A percentile compares a stretch with the other conserved stretches of the same genome.
phyloP scores from a whole-genome alignment of 306 rosid genomes.

The Cucurbita ficifolia region DNA sequence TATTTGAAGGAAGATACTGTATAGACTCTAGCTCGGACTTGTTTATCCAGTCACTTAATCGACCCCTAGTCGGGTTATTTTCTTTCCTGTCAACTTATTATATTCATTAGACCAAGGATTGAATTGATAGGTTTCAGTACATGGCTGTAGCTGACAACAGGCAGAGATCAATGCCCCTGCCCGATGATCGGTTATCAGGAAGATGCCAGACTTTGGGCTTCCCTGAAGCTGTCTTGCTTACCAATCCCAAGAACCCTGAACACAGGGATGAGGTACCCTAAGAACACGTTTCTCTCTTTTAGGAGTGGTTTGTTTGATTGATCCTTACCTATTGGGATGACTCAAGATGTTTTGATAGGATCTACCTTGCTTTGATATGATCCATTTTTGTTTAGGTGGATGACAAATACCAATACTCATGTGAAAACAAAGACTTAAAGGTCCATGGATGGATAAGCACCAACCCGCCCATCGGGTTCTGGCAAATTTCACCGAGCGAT shows the following conservation, averaged over 20 bases:
- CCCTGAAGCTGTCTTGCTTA: conserved; percentile 29
- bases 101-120: background rate
- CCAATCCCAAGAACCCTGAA: conserved; percentile 18
- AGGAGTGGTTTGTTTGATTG: background rate
- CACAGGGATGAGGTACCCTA: conserved; percentile 25
- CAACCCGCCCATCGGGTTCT: conserved; percentile 54
- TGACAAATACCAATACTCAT: conserved; percentile 84
- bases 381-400: conserved; percentile 24
- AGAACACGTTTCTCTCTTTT: background rate
- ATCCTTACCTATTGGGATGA: background rate
- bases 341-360: background rate
- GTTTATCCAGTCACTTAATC: background rate
- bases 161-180: conserved; percentile 32
- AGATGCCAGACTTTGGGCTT: conserved; percentile 27
- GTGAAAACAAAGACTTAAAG: conserved; percentile 55
- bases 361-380: conserved; percentile 15
- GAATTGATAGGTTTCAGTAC: conserved; percentile 28
- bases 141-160: conserved; percentile 29
- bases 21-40: background rate
- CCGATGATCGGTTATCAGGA: conserved; percentile 25
- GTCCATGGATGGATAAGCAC: conserved; percentile 84
- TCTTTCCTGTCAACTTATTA: background rate
- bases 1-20: background rate
- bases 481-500: conserved; percentile 72
- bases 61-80: background rate